Evolutionary conservation across 257 asterid species (phyloP), one percentile per base, ranked within the genome.

Genomic region (Solanum tarapatanum): DNA sequence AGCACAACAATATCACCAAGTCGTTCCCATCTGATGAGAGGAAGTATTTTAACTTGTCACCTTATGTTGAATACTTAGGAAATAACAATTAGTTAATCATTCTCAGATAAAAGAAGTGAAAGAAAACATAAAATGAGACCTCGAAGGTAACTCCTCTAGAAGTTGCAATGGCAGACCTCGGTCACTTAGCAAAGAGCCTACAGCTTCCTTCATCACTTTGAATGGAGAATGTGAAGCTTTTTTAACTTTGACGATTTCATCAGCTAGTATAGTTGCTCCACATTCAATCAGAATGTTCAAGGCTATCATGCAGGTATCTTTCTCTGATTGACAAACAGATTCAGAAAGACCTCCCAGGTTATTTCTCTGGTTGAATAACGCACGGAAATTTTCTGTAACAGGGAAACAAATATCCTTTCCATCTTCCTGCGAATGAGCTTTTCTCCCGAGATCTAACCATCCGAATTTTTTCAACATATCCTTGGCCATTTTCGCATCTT

Each of bases 381-480:
- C 35, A 89, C 95, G 88, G 90, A 96, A 94, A 9, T 87, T 83
- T 87, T 91, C 92, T 11, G 93, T 91, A 62, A 97, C 92, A 43
- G 99, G 99, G 87, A 97, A 93, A 91, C 97, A 95, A 51, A 97
- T 94, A 87, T 89, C 89, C 89, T 68, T 64, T 80, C 95, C 98
- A 69, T 88, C 93, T 83, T 91, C 97, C 90, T 87, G 91, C 66
- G 96, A 89, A 90, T 92, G 93, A 82, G 92, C 99, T 91, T 96
- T 94, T 93, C 99, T 95, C 82, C 89, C 93, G 37, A 93, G 93
- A 93, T 96, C 99, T 89, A 97, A 92, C 99, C 99, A 97, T 83
- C 98, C 96, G 86, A 95, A 90, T 16, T 90, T 95, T 90, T 97
- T 97, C 87, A 97, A 90, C 85, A 94, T 48, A 88, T 97, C 99